These are phyloP conservation scores for Leccinum ochraceum DNA, from an alignment of 768 basidiomycete species.

Conservation along the genomic window DNA sequence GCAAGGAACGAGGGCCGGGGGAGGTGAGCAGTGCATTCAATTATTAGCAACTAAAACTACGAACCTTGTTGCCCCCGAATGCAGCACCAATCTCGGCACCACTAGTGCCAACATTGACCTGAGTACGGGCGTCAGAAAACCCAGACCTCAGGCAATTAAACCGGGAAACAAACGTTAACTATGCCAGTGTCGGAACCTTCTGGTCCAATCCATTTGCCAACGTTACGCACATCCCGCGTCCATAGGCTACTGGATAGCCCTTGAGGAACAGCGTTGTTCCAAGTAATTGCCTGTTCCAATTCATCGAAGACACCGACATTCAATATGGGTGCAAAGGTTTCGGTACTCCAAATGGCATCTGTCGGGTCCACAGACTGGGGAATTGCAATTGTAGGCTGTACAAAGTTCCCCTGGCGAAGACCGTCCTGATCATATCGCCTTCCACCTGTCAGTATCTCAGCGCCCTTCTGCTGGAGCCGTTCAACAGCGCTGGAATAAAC, in stretches of 20 bases:
- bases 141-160: background rate
- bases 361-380: slow-evolving; percentile 56
- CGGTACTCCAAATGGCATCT: slow-evolving; percentile 70
- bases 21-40: slow-evolving; percentile 15
- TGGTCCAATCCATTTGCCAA: slow-evolving; percentile 93
- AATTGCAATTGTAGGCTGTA: slow-evolving; percentile 82
- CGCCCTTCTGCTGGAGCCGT: slow-evolving; percentile 56
- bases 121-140: slow-evolving; percentile 8
- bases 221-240: slow-evolving; percentile 79
- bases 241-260: slow-evolving; percentile 92
- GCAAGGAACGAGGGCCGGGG: slow-evolving; percentile 18
- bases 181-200: slow-evolving; percentile 89
- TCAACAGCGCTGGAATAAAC: slow-evolving; percentile 64
- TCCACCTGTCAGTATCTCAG: slow-evolving; percentile 74
- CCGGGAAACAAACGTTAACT: slow-evolving; percentile 66
- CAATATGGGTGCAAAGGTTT: slow-evolving; percentile 88
- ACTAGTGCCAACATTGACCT: slow-evolving; percentile 69
- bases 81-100: slow-evolving; percentile 82
- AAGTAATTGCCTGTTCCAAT: slow-evolving; percentile 81
- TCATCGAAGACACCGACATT: slow-evolving; percentile 86
- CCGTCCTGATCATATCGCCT: slow-evolving; percentile 50
- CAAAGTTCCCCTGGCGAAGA: slow-evolving; percentile 78
- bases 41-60: slow-evolving; percentile 17
- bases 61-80: slow-evolving; percentile 92
- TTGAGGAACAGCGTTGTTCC: slow-evolving; percentile 90